Conservation (phyloP, 345 rosid species). For the Brassica juncea region DNA sequence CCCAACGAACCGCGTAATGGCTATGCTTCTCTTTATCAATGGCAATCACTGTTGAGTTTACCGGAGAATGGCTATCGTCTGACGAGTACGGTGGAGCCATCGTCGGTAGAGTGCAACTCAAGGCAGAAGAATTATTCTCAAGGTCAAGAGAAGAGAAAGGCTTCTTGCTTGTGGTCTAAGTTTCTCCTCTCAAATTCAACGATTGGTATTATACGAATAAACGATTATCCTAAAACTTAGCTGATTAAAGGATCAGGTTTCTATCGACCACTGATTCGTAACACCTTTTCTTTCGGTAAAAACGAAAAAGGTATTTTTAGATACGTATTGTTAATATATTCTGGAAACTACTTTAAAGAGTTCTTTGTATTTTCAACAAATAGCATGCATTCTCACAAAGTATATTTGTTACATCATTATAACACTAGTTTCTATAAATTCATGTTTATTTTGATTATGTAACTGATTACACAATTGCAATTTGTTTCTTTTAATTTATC, state of each 20-base stretch:
- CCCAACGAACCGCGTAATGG: conserved; percentile 73
- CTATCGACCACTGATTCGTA: conserved; percentile 21
- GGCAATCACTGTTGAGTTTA: conserved; percentile 60
- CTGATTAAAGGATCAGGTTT: conserved; percentile 2
- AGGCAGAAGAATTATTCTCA: not conserved
- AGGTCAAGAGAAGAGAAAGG: not conserved
- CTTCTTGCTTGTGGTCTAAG: conserved; percentile 18
- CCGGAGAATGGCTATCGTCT: conserved; percentile 42
- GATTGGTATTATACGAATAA: conserved; percentile 9
- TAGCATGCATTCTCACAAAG: not conserved
- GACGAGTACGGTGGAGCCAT: conserved; percentile 41
- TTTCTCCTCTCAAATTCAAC: conserved; percentile 14
- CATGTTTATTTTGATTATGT: not conserved
- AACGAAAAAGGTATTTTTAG: conserved; percentile 17
- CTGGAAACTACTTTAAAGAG: not conserved
- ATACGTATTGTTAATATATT: not conserved
- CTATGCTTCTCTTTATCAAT: conserved; percentile 73
- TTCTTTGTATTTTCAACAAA: not conserved
- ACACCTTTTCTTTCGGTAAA: conserved; percentile 17
- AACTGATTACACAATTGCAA: not conserved
- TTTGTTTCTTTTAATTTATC: no score
- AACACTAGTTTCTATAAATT: not conserved
- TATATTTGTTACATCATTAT: not conserved
- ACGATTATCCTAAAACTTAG: conserved; percentile 3
- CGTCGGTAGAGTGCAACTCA: not conserved